These are phyloP conservation scores for Luffa aegyptiaca DNA, from an alignment of 306 rosid species.

Conservation along the genomic window DNA sequence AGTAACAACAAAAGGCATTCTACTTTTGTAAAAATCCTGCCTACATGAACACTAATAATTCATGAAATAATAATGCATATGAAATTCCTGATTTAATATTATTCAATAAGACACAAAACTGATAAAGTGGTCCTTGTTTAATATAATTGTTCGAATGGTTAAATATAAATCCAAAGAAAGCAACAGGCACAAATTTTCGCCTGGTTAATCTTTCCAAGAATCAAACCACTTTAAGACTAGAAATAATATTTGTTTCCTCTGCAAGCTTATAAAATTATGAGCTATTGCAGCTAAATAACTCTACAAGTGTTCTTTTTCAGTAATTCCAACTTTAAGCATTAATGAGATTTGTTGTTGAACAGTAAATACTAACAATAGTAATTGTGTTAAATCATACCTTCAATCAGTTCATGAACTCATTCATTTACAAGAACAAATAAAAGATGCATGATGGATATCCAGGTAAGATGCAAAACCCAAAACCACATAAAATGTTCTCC, in stretches of 20 bases:
- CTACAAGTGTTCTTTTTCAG: background rate
- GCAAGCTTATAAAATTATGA: background rate
- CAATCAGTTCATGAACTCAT: background rate
- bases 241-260: background rate
- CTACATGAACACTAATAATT: background rate
- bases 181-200: background rate
- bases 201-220: background rate
- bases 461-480: background rate
- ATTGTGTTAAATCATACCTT: background rate
- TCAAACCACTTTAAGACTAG: background rate
- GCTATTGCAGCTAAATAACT: background rate
- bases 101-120: background rate
- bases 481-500: background rate
- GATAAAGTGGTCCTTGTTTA: background rate
- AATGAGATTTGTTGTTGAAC: background rate
- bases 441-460: background rate
- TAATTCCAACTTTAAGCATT: background rate
- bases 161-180: background rate
- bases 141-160: background rate
- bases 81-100: background rate
- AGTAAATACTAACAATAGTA: background rate
- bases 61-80: background rate
- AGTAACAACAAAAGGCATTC: constrained; percentile 44
- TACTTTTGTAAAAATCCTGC: constrained; percentile 57
- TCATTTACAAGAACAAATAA: background rate